Conservation (phyloP, 2,329 filamentous ascomycete species). For the Tolypocladium pustulatum region DNA sequence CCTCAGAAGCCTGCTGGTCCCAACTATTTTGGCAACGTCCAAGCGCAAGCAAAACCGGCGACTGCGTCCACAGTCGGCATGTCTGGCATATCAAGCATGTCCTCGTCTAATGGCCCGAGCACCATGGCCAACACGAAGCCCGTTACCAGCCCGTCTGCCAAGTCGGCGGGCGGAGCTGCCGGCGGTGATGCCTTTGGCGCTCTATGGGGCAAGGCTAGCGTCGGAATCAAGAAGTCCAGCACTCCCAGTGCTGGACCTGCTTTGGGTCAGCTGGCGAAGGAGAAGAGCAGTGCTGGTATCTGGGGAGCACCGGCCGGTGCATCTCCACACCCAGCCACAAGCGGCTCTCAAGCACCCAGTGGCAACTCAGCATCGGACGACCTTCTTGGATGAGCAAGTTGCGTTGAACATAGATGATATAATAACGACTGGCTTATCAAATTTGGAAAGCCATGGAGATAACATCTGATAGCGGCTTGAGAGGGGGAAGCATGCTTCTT, state of each 20-base stretch:
- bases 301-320: conserved; percentile 64
- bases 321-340: conserved; percentile 17
- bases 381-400: conserved; percentile 30
- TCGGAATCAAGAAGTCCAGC: conserved; percentile 62
- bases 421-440: not conserved
- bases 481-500: conserved; percentile 14
- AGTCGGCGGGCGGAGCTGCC: conserved; percentile 41
- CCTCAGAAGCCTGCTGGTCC: conserved; percentile 55
- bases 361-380: conserved; percentile 34
- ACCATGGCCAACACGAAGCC: conserved; percentile 37
- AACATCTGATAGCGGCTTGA: not conserved
- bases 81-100: conserved; percentile 18
- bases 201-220: conserved; percentile 68
- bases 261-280: conserved; percentile 91
- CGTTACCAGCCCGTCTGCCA: conserved; percentile 34
- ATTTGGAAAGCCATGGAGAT: not conserved
- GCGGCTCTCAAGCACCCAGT: conserved; percentile 14
- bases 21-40: conserved; percentile 91
- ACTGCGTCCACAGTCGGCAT: conserved; percentile 15
- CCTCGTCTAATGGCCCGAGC: conserved; percentile 22
- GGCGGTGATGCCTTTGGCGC: conserved; percentile 83
- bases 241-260: conserved; percentile 58
- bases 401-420: not conserved
- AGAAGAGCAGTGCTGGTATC: conserved; percentile 88
- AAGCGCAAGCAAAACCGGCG: conserved; percentile 23